Base-by-base conservation (phyloP, 2,329 filamentous ascomycete genomes). In the Bisporella sp. region DNA sequence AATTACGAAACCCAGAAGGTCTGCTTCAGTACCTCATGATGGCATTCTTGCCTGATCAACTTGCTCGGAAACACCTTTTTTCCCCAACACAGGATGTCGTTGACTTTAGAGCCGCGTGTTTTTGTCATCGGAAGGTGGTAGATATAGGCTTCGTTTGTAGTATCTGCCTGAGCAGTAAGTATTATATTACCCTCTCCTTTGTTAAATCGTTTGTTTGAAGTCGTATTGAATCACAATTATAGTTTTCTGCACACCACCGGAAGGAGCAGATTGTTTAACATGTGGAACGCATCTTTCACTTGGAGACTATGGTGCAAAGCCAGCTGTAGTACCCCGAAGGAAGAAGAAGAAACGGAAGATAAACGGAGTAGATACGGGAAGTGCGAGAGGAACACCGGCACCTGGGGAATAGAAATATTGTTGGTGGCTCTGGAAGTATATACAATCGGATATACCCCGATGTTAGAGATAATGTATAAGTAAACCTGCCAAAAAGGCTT, bases 41-140 rank as follows among this genome's bases (percentile, higher is more conserved):
- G 71, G 90, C 84, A 30, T 93, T 96, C 64, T 71, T 89, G n/a
- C 84, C 90, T 0, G 85, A 93, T 61, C 78, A 80, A 52, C 75
- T 73, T 11, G 78, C 78, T 28, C 72, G 84, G 7, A 68, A 77
- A 43, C 78, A 84, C 51, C 72, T 99, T 41, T 78, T 96, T 41
- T 73, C 85, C 4, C 91, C 93, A 0, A 89, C 87, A 6, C 84
- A 89, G 37, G 87, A 91, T 50, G 84, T 86, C 42, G 90, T 99
- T 41, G 95, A 99, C 70, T 99, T 99, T 67, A 82, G 93, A 41
- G 92, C 95, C n/a, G 93, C 93, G 4, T 99, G 93, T 66, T 99
- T 99, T 71, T 99, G 93, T 66, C 93, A 99, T 70, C 79, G 92
- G 46, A 82, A 81, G 35, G 89, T 97, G 21, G 85, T 99, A 41